A percentile compares a stretch with the other conserved stretches of the same genome.
These are phyloP conservation scores for Beauveria asiatica DNA, from an alignment of 2,329 filamentous ascomycete genomes.

Conservation along the genomic window DNA sequence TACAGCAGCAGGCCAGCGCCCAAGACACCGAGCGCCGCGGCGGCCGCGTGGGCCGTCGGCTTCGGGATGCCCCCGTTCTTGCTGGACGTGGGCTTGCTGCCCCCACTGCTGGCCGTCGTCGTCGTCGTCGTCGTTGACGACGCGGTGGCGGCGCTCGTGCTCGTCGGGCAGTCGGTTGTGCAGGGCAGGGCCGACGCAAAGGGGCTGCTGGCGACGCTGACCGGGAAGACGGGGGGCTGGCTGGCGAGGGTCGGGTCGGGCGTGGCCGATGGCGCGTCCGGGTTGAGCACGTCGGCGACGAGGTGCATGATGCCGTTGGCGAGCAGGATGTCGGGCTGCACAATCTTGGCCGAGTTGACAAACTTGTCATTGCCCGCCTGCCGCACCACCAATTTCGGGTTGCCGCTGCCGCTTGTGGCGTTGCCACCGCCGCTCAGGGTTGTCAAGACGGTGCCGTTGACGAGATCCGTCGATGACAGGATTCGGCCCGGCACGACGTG, in stretches of 20 bases:
- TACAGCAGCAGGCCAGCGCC: slow-evolving; percentile 18
- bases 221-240: slow-evolving; percentile 44
- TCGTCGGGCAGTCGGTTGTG: slow-evolving; percentile 29
- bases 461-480: slow-evolving; percentile 37
- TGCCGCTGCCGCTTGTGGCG: slow-evolving; percentile 15
- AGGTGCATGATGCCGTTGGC: slow-evolving; percentile 52
- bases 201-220: slow-evolving; percentile 35
- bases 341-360: slow-evolving; percentile 45
- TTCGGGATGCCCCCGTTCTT: slow-evolving; percentile 14
- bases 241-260: slow-evolving; percentile 31
- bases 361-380: slow-evolving; percentile 37
- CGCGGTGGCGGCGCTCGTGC: background rate
- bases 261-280: slow-evolving; percentile 24
- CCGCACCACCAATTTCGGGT: slow-evolving; percentile 29
- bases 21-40: slow-evolving; percentile 22
- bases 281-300: slow-evolving; percentile 45
- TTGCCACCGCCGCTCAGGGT: slow-evolving; percentile 24
- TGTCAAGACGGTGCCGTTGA: slow-evolving; percentile 21
- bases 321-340: slow-evolving; percentile 44
- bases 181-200: slow-evolving; percentile 37
- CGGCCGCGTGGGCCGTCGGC: slow-evolving; percentile 20
- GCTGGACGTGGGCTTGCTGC: background rate
- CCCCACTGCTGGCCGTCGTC: slow-evolving; percentile 5
- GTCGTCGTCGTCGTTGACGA: slow-evolving; percentile 17
- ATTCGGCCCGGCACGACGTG: slow-evolving; percentile 53